These are phyloP conservation scores for Elaeis oleifera DNA, from an alignment of 202 grass and related monocot species.

Conservation along the genomic window DNA sequence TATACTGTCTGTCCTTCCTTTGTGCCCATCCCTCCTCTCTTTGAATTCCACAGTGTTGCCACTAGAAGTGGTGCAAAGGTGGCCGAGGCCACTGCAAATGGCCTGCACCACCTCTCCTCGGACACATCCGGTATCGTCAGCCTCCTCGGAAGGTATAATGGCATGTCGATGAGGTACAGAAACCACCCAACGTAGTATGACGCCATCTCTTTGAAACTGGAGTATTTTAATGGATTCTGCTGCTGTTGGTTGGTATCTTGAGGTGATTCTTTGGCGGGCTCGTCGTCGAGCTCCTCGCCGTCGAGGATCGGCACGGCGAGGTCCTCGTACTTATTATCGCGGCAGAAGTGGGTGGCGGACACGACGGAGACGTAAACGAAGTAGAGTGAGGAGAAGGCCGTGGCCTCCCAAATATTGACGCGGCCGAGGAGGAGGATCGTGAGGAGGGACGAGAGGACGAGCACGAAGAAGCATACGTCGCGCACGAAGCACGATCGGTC, in stretches of 20 bases:
- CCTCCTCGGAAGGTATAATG: slow-evolving; percentile 1
- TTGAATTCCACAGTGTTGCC: slow-evolving; percentile 1
- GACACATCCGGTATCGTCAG: slow-evolving; percentile 2
- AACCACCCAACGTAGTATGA: background rate
- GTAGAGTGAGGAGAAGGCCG: slow-evolving; percentile 7
- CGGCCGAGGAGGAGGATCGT: slow-evolving; percentile 6
- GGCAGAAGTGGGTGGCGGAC: background rate
- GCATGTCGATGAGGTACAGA: slow-evolving; percentile 5
- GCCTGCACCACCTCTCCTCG: slow-evolving; percentile 3
- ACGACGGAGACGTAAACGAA: slow-evolving; percentile 3
- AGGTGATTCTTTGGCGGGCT: too few species aligned
- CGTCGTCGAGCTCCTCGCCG: too few species aligned
- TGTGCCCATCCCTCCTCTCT: background rate
- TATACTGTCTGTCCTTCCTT: background rate
- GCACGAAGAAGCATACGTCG: slow-evolving; percentile 6
- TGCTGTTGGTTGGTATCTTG: too few species aligned
- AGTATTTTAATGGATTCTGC: too few species aligned
- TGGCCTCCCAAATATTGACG: slow-evolving; percentile 2
- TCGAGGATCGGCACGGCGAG: too few species aligned
- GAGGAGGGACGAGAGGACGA: slow-evolving; percentile 8
- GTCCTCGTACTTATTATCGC: too few species aligned
- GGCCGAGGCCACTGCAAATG: slow-evolving; percentile 3
- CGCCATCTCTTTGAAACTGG: too few species aligned
- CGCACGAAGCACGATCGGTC: slow-evolving; percentile 10
- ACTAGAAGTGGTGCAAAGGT: slow-evolving; percentile 4